These are phyloP conservation scores for Phytophthora litchii DNA, from an alignment of 352 stramenopile species.

Conservation along the genomic window DNA sequence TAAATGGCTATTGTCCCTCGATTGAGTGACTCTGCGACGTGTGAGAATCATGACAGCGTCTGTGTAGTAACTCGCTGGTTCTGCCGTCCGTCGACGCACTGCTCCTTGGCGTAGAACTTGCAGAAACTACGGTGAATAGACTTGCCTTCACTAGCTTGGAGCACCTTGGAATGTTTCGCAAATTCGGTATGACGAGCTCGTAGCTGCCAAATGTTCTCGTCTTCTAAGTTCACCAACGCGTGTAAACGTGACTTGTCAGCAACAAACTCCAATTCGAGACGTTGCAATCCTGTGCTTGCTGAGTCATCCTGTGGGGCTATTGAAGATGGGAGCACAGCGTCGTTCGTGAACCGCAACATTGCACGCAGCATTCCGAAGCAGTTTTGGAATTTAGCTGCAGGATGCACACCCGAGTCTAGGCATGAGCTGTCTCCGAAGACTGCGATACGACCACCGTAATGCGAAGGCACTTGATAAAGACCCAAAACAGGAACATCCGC, in stretches of 20 bases:
- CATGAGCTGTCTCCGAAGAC: constrained; percentile 81
- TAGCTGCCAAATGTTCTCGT: constrained; percentile 29
- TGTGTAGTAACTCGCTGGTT: constrained; percentile 39
- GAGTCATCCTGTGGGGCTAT: constrained; percentile 20
- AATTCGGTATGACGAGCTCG: constrained; percentile 25
- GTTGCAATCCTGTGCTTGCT: constrained; percentile 26
- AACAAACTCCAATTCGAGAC: constrained; percentile 44
- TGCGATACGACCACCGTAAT: constrained; percentile 68
- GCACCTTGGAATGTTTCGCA: constrained; percentile 69
- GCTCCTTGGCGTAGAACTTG: constrained; percentile 63
- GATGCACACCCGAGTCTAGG: constrained; percentile 67
- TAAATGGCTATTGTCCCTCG: constrained; percentile 10
- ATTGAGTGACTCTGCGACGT: constrained; percentile 35
- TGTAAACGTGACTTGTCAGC: constrained; percentile 26
- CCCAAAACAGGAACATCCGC: constrained; percentile 61
- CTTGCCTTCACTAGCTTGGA: constrained; percentile 45
- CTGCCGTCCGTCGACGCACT: constrained; percentile 50
- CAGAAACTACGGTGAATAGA: constrained; percentile 62
- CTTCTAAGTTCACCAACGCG: constrained; percentile 11
- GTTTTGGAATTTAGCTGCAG: constrained; percentile 43
- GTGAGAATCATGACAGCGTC: constrained; percentile 34
- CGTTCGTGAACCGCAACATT: constrained; percentile 66
- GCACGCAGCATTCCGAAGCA: constrained; percentile 71
- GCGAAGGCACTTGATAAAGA: constrained; percentile 66
- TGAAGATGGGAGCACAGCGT: constrained; percentile 31